Evolutionary conservation across 179 eudicot species (phyloP).

Genomic region (Drosera spatulata): DNA sequence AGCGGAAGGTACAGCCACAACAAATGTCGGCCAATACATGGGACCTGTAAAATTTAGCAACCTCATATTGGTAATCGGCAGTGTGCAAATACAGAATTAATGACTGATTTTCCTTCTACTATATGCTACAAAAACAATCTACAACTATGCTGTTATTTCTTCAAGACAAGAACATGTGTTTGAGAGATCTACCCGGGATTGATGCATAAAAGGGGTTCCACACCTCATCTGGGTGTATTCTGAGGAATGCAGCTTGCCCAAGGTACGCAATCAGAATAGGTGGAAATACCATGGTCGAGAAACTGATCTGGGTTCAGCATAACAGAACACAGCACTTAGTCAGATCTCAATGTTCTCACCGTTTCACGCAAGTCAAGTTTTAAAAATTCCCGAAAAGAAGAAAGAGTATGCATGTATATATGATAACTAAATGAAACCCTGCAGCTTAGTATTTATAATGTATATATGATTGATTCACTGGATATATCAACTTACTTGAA

Average conservation of each 20-base stretch:
- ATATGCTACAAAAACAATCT: not conserved
- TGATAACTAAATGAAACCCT: too few species aligned
- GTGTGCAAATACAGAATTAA: not conserved
- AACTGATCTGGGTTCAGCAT: conserved; percentile 8
- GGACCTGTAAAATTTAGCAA: not conserved
- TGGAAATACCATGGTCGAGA: conserved; percentile 16
- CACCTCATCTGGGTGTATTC: conserved; percentile 5
- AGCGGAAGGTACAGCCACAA: conserved; percentile 5
- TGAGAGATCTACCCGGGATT: conserved; percentile 13
- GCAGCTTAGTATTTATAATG: too few species aligned
- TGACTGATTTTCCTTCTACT: not conserved
- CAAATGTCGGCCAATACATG: conserved; percentile 7
- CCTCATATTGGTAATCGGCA: not conserved
- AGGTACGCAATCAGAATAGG: conserved; percentile 14
- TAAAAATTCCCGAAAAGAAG: too few species aligned
- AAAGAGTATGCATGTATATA: too few species aligned
- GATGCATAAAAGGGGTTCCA: conserved; percentile 15
- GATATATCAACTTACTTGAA: too few species aligned
- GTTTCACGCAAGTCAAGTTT: too few species aligned
- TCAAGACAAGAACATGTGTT: not conserved
- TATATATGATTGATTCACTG: too few species aligned
- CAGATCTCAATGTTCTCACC: too few species aligned
- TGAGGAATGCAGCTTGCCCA: conserved; percentile 25
- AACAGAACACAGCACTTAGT: too few species aligned
- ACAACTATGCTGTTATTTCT: not conserved